Evolutionary conservation across 2,329 filamentous ascomycete species (phyloP).

Genomic region (Phialemonium atrogriseum): DNA sequence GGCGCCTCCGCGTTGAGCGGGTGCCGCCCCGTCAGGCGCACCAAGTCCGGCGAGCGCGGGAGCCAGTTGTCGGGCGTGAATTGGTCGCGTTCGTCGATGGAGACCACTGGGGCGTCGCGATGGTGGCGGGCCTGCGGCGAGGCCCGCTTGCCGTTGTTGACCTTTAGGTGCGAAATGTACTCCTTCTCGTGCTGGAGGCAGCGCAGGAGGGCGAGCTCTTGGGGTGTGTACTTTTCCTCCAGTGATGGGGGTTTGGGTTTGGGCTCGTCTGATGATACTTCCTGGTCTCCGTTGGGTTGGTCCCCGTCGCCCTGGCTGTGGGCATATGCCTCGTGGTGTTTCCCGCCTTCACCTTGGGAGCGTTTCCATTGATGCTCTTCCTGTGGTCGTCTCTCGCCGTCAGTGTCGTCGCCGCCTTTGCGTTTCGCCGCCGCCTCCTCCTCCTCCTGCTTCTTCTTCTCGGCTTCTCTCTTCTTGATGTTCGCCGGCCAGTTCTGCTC

Average conservation of each 20-base stretch:
- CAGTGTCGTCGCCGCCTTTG: conserved; percentile 13
- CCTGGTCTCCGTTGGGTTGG: conserved; percentile 5
- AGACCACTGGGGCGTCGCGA: conserved; percentile 18
- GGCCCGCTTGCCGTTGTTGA: conserved; percentile 25
- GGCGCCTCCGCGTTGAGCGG: conserved; percentile 54
- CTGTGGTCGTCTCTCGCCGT: too few species aligned
- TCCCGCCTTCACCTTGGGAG: conserved; percentile 10
- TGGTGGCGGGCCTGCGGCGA: conserved; percentile 13
- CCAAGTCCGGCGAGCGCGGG: conserved; percentile 34
- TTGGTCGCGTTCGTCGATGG: conserved; percentile 40
- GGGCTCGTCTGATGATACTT: too few species aligned
- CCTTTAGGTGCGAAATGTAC: conserved; percentile 27
- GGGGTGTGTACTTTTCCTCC: conserved; percentile 22
- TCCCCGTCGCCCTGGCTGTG: conserved; percentile 9
- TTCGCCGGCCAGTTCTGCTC: conserved; percentile 40
- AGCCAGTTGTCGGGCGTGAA: conserved; percentile 47
- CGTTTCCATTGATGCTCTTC: too few species aligned
- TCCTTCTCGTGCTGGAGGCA: conserved; percentile 34
- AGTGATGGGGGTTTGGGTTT: too few species aligned
- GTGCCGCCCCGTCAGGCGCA: conserved; percentile 43
- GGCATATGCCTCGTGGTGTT: conserved; percentile 8
- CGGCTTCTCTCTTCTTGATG: too few species aligned
- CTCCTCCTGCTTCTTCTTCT: conserved; percentile 23
- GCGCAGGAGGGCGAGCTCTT: conserved; percentile 33
- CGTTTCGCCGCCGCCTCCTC: conserved; percentile 20